Percentiles rank a stretch among this genome's conserved stretches.
Evolutionary conservation across 768 basidiomycete genomes (phyloP).

Genomic region (Termitomyces sp.): DNA sequence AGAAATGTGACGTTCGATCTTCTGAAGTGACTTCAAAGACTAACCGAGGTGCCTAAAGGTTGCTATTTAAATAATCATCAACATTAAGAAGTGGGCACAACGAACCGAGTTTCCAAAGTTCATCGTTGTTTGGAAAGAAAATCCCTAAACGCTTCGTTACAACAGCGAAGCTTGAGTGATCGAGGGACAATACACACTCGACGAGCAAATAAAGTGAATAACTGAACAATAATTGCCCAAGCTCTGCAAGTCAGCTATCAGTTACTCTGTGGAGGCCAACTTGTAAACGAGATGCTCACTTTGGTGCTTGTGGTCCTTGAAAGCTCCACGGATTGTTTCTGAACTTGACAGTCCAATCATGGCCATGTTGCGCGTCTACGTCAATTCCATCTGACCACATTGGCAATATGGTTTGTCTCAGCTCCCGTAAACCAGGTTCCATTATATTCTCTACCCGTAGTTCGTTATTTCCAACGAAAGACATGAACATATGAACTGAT

Average conservation of each 20-base stretch:
- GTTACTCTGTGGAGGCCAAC: not conserved
- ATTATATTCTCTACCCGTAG: conserved; percentile 50
- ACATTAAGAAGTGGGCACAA: conserved; percentile 2
- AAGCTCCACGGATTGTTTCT: conserved; percentile 64
- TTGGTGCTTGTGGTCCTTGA: conserved; percentile 43
- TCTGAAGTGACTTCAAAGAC: conserved; percentile 53
- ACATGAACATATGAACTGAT: conserved; percentile 68
- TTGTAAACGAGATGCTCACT: conserved; percentile 31
- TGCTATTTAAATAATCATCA: not conserved
- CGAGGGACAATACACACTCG: conserved; percentile 36
- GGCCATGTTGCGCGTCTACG: conserved; percentile 33
- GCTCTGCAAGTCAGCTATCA: conserved; percentile 32
- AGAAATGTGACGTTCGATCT: conserved; percentile 50
- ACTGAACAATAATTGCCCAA: conserved; percentile 50
- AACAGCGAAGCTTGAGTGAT: conserved; percentile 4
- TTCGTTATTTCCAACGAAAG: conserved; percentile 62
- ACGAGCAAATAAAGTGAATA: conserved; percentile 56
- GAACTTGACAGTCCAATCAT: conserved; percentile 60
- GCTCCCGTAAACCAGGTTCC: conserved; percentile 48
- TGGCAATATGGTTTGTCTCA: conserved; percentile 49
- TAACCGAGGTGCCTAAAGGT: conserved; percentile 47
- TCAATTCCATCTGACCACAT: conserved; percentile 67
- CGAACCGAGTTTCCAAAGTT: conserved; percentile 50
- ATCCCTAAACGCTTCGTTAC: conserved; percentile 45
- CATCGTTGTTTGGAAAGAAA: conserved; percentile 59